phyloP scores from a whole-genome alignment of 2,329 filamentous ascomycete genomes.

The Paraconiothyrium sp. region DNA sequence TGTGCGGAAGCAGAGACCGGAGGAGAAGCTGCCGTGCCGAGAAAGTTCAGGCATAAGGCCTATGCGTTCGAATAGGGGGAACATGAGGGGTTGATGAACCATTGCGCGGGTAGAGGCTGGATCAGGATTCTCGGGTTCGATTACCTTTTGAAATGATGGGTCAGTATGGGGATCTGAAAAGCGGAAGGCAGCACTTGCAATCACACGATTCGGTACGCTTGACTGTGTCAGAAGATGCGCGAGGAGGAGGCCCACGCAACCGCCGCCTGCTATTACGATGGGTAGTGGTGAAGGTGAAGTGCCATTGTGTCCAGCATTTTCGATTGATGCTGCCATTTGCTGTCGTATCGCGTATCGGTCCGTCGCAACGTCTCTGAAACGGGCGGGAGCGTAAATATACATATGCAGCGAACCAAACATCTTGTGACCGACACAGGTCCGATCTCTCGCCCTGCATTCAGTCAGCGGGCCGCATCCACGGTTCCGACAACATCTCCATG shows the following conservation, averaged over 20 bases:
- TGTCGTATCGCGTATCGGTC: not conserved
- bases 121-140: constrained; percentile 38
- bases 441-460: constrained; percentile 5
- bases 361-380: not conserved
- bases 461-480: not conserved
- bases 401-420: not conserved
- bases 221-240: constrained; percentile 51
- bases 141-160: constrained; percentile 21
- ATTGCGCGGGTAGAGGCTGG: constrained; percentile 52
- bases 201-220: constrained; percentile 42
- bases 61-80: constrained; percentile 50
- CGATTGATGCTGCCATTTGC: constrained; percentile 6
- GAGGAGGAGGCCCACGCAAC: constrained; percentile 54
- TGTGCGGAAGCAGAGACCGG: constrained; percentile 42
- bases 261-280: constrained; percentile 52
- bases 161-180: not conserved
- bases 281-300: constrained; percentile 22
- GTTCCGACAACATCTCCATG: not conserved
- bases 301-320: not conserved
- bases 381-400: not conserved
- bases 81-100: constrained; percentile 54
- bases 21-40: constrained; percentile 33
- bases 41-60: constrained; percentile 50
- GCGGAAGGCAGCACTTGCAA: constrained; percentile 34
- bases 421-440: not conserved